A percentile compares a stretch with the other conserved stretches of the same genome.
phyloP scores from a whole-genome alignment of 768 basidiomycete genomes.

The Mycena rosella region DNA sequence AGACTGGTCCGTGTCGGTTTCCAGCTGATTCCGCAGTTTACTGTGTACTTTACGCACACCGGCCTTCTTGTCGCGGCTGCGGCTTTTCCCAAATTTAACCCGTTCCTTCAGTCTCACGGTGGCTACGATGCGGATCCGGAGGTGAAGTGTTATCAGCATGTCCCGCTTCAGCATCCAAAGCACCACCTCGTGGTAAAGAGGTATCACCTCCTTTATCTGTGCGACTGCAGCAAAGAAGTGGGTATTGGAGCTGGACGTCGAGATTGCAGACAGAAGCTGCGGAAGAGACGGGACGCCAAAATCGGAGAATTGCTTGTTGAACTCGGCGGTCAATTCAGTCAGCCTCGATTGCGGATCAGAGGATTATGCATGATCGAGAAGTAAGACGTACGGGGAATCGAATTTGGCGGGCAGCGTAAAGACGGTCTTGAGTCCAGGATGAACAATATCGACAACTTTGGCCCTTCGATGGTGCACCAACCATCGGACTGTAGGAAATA shows the following conservation, averaged over 20 bases:
- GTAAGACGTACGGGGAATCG: slow-evolving; percentile 64
- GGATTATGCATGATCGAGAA: slow-evolving; percentile 11
- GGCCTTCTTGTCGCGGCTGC: slow-evolving; percentile 48
- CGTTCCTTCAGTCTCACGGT: slow-evolving; percentile 79
- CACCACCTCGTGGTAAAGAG: slow-evolving; percentile 84
- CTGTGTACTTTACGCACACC: slow-evolving; percentile 34
- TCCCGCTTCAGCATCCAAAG: slow-evolving; percentile 93
- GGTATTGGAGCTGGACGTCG: slow-evolving; percentile 73
- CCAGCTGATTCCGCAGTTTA: slow-evolving; percentile 39
- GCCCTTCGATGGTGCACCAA: slow-evolving; percentile 92
- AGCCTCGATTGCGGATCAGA: slow-evolving; percentile 53
- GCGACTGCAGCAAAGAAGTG: slow-evolving; percentile 89
- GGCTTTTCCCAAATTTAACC: slow-evolving; percentile 64
- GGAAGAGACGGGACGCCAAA: slow-evolving; percentile 78
- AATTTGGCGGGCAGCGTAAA: slow-evolving; percentile 82
- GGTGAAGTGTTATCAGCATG: slow-evolving; percentile 86
- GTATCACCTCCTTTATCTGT: slow-evolving; percentile 72
- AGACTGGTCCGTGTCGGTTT: slow-evolving; percentile 36
- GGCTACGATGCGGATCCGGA: slow-evolving; percentile 87
- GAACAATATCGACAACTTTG: slow-evolving; percentile 89
- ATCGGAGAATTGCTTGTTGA: slow-evolving; percentile 70
- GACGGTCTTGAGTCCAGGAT: slow-evolving; percentile 81
- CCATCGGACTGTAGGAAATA: slow-evolving; percentile 93
- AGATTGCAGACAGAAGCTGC: slow-evolving; percentile 80
- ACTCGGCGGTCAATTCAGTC: slow-evolving; percentile 67